Percentiles rank a stretch among this genome's conserved stretches.
These are phyloP conservation scores for Boletellus sp. DNA, from an alignment of 1,284 basidiomycete species.

Conservation along the genomic window DNA sequence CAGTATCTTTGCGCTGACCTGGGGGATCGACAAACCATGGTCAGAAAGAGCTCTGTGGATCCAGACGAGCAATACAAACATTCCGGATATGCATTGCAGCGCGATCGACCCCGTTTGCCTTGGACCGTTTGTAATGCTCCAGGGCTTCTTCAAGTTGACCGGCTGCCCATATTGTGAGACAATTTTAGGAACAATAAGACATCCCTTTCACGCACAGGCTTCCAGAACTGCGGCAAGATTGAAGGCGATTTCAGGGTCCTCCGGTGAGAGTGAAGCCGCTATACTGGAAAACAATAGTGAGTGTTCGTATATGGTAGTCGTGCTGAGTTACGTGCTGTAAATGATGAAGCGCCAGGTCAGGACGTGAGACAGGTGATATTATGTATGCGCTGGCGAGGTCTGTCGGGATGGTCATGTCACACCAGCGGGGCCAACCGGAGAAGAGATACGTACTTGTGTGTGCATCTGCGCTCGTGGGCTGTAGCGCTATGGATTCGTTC, in stretches of 20 bases:
- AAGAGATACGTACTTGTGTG: conserved; percentile 75
- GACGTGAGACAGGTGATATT: conserved; percentile 78
- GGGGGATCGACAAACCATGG: conserved; percentile 10
- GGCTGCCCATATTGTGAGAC: conserved; percentile 44
- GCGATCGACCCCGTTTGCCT: conserved; percentile 77
- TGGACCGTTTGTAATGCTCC: conserved; percentile 75
- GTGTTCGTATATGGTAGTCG: conserved; percentile 25
- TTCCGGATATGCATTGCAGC: conserved; percentile 86
- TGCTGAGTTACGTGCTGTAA: conserved; percentile 57
- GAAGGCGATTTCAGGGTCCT: conserved; percentile 94
- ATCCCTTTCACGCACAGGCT: conserved; percentile 60
- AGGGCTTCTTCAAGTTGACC: conserved; percentile 80
- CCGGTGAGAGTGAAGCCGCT: conserved; percentile 81
- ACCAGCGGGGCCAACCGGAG: conserved; percentile 16
- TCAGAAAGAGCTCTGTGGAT: conserved; percentile 11
- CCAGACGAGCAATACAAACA: conserved; percentile 41
- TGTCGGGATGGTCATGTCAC: conserved; percentile 38
- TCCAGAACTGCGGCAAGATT: conserved; percentile 90
- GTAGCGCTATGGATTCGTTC: conserved; percentile 81
- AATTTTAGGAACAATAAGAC: conserved; percentile 33
- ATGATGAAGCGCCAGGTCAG: conserved; percentile 89
- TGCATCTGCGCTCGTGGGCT: conserved; percentile 85
- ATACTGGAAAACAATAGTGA: conserved; percentile 53
- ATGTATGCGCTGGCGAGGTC: conserved; percentile 95
- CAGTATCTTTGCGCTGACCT: conserved; percentile 80